A percentile compares a stretch with the other conserved stretches of the same genome.
Conservation (phyloP, 305 asterid genomes). For the Fraxinus angustifolia region DNA sequence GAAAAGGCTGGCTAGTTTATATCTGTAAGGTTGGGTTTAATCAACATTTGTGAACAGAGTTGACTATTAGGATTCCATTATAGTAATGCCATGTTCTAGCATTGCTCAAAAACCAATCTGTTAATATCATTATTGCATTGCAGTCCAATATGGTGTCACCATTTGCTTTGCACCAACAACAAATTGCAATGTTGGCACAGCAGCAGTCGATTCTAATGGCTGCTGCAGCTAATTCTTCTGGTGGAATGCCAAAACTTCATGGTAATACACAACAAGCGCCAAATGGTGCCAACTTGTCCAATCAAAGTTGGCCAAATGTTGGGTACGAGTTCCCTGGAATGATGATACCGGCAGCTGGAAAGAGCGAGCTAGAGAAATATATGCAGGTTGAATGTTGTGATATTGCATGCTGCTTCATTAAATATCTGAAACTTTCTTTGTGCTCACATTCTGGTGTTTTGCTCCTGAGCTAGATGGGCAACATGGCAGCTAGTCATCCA, state of each 20-base stretch:
- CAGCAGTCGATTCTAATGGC: slow-evolving; percentile 89
- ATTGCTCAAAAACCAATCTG: neutral
- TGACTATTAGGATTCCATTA: neutral
- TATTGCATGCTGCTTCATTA: slow-evolving; percentile 16
- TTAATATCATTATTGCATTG: slow-evolving; percentile 20
- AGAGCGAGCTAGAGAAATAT: slow-evolving; percentile 50
- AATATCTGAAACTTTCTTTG: slow-evolving; percentile 10
- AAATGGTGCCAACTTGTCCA: slow-evolving; percentile 47
- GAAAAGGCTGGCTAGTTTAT: neutral
- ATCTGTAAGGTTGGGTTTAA: slow-evolving; percentile 5
- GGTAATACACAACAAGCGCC: slow-evolving; percentile 47
- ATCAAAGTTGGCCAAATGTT: slow-evolving; percentile 66
- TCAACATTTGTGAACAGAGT: neutral
- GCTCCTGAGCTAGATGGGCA: slow-evolving; percentile 56
- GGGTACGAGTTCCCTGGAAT: slow-evolving; percentile 74
- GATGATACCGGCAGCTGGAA: slow-evolving; percentile 60
- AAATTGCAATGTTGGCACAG: slow-evolving; percentile 91
- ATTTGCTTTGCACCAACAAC: slow-evolving; percentile 82
- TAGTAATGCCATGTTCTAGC: slow-evolving; percentile 7
- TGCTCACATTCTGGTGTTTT: slow-evolving; percentile 29
- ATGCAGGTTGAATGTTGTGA: slow-evolving; percentile 60
- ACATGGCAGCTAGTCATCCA: slow-evolving; percentile 46
- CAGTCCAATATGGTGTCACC: slow-evolving; percentile 91
- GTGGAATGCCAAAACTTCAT: slow-evolving; percentile 47
- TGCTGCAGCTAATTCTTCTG: slow-evolving; percentile 74